Evolutionary conservation across 352 stramenopile species (phyloP).

Genomic region (Lagenidium giganteum): DNA sequence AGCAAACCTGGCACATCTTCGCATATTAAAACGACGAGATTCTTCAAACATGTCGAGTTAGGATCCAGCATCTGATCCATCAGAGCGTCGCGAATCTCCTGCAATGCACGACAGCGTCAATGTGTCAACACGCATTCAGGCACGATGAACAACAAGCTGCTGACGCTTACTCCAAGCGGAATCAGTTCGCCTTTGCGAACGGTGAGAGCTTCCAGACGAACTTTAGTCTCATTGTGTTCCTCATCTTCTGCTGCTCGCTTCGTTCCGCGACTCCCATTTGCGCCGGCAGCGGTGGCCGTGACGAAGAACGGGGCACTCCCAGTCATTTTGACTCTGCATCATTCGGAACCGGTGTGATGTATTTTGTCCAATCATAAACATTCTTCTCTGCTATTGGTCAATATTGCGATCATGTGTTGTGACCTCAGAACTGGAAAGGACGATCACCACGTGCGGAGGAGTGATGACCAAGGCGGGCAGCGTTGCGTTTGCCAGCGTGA

Average conservation of each 20-base stretch:
- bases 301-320: slow-evolving; percentile 35
- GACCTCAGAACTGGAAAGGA: slow-evolving; percentile 66
- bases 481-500: neutral
- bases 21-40: slow-evolving; percentile 65
- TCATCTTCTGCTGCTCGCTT: slow-evolving; percentile 17
- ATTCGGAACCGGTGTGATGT: neutral
- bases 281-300: slow-evolving; percentile 24
- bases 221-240: slow-evolving; percentile 27
- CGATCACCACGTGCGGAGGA: slow-evolving; percentile 20
- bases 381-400: too few relatives aligned
- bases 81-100: slow-evolving; percentile 66
- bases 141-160: neutral
- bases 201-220: too few relatives aligned
- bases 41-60: slow-evolving; percentile 50
- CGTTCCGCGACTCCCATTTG: neutral
- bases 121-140: neutral
- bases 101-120: neutral
- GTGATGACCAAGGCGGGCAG: slow-evolving; percentile 3
- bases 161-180: slow-evolving; percentile 37
- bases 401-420: too few relatives aligned
- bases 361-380: too few relatives aligned
- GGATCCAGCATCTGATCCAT: slow-evolving; percentile 59
- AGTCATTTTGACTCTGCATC: slow-evolving; percentile 33
- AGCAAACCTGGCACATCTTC: slow-evolving; percentile 61
- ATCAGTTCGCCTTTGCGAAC: slow-evolving; percentile 29